Evolutionary conservation across 176 grass and related monocot species (phyloP).

Genomic region (Calamus simplicifolius): DNA sequence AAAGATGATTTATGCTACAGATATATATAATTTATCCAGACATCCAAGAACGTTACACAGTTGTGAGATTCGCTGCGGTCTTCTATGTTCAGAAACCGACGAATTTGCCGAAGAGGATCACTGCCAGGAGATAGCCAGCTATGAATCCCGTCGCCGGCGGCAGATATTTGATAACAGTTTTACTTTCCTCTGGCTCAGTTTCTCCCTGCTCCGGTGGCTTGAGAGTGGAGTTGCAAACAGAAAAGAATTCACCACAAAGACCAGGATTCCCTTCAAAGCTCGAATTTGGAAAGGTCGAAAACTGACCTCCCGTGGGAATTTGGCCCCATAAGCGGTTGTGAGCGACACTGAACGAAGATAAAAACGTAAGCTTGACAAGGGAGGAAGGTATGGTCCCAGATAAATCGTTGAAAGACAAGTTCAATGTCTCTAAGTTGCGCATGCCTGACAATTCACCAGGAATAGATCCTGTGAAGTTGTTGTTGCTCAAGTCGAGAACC

Average conservation of each 20-base stretch:
- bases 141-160: neutral
- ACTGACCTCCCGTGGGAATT: slow-evolving; percentile 1
- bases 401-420: slow-evolving; percentile 6
- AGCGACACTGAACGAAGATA: neutral
- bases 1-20: too few species aligned
- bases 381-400: slow-evolving; percentile 5
- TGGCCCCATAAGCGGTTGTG: neutral
- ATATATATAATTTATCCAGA: too few species aligned
- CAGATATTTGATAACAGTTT: neutral
- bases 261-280: slow-evolving; percentile 8
- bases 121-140: neutral
- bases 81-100: too few species aligned
- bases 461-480: neutral
- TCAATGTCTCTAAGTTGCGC: slow-evolving; percentile 3
- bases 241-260: neutral
- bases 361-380: neutral
- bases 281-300: neutral
- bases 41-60: too few species aligned
- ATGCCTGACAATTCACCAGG: neutral
- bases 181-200: neutral
- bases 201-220: neutral
- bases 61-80: too few species aligned
- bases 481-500: neutral
- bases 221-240: neutral
- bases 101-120: neutral